These are phyloP conservation scores for Radiomyces spectabilis DNA, from an alignment of 192 early-diverging fungal species.

Conservation along the genomic window DNA sequence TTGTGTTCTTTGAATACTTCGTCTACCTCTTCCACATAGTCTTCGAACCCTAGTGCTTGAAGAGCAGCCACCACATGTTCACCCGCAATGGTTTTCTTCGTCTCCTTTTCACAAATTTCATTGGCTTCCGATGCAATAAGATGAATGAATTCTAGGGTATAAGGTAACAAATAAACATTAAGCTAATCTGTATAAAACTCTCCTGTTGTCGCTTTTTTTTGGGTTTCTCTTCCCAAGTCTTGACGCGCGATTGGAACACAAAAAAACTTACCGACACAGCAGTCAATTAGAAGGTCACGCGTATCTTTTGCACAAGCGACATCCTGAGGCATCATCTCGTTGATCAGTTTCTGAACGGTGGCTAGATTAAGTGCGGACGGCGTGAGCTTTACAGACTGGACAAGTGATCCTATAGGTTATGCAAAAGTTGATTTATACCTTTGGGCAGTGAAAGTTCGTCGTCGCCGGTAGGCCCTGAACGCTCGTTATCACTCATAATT, in stretches of 20 bases:
- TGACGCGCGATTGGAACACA: neutral
- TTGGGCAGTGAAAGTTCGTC: constrained; percentile 29
- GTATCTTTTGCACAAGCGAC: constrained; percentile 93
- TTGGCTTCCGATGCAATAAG: constrained; percentile 91
- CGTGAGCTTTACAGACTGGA: no score
- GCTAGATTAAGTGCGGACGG: constrained; percentile 54
- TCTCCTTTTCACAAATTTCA: constrained; percentile 93
- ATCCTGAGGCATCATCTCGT: constrained; percentile 91
- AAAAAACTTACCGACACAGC: constrained; percentile 74
- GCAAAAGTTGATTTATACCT: constrained; percentile 6
- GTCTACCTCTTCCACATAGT: constrained; percentile 81
- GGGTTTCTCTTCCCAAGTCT: no score
- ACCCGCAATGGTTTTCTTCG: constrained; percentile 94
- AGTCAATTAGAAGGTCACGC: constrained; percentile 89
- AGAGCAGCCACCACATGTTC: constrained; percentile 91
- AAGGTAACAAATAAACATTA: constrained; percentile 2
- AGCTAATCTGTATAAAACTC: neutral
- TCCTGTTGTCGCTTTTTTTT: neutral
- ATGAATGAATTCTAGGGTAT: constrained; percentile 83
- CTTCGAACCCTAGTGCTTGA: constrained; percentile 87
- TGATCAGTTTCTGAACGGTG: constrained; percentile 91
- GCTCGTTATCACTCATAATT: constrained; percentile 34
- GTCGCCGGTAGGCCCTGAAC: constrained; percentile 22
- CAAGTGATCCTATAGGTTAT: neutral
- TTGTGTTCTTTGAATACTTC: constrained; percentile 87